phyloP scores from a whole-genome alignment of 208 protist species.

The Trypanosoma vivax region DNA sequence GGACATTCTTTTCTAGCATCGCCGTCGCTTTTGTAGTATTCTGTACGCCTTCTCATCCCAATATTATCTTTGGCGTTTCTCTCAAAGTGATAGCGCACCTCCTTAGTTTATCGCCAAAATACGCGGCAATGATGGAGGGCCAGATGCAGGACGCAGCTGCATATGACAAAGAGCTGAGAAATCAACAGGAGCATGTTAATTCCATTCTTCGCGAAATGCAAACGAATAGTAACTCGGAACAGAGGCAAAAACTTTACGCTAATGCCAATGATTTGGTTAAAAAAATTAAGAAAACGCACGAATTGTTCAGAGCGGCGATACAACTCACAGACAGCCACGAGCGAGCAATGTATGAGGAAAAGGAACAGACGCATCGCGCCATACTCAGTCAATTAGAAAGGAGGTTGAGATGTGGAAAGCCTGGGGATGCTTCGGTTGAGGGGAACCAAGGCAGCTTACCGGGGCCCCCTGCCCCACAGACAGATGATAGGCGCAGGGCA shows the following conservation, averaged over 20 bases:
- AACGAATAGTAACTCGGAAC: conserved; percentile 2
- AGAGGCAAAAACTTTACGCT: conserved; percentile 11
- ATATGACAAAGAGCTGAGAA: conserved; percentile 61
- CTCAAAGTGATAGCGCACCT: no score
- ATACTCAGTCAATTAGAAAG: conserved; percentile 12
- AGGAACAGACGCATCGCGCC: conserved; percentile 7
- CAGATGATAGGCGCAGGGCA: conserved; percentile 28
- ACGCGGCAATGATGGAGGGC: background rate
- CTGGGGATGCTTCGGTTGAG: conserved; percentile 6
- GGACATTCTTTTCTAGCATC: background rate
- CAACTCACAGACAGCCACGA: conserved; percentile 37
- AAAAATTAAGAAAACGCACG: conserved; percentile 30
- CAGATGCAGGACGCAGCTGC: conserved; percentile 36
- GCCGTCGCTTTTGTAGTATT: background rate
- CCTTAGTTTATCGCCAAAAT: no score
- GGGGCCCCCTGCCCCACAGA: conserved; percentile 5
- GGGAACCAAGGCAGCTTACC: conserved; percentile 2
- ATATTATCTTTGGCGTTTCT: no score
- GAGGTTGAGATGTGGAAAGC: conserved; percentile 17
- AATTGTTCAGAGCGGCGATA: conserved; percentile 60
- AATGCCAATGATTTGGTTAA: conserved; percentile 40
- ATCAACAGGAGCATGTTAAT: conserved; percentile 41
- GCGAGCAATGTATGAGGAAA: conserved; percentile 19
- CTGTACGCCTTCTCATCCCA: no score
- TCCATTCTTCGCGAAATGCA: conserved; percentile 16